Evolutionary conservation across 108 stramenopile genomes (phyloP).

Genomic region (Stephanodiscus minutulus): DNA sequence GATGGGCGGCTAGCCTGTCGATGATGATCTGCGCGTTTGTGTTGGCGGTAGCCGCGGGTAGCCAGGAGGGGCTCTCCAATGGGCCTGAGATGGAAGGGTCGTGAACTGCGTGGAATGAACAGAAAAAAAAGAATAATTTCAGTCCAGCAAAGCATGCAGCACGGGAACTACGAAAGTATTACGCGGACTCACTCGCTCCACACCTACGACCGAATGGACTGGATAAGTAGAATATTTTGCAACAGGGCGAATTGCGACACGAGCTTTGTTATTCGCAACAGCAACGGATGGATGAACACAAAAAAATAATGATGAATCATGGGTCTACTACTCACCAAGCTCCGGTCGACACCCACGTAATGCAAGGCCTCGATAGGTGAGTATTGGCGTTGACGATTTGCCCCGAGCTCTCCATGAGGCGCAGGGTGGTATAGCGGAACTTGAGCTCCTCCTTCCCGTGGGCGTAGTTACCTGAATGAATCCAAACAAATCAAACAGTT

Average conservation of each 20-base stretch:
- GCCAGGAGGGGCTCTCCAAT: constrained; percentile 25
- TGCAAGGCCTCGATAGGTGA: constrained; percentile 20
- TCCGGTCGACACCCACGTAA: constrained; percentile 29
- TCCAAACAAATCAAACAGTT: too few relatives aligned
- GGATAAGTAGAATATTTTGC: neutral
- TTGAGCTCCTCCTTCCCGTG: constrained; percentile 37
- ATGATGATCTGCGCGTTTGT: constrained; percentile 42
- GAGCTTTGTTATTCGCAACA: neutral
- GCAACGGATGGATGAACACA: neutral
- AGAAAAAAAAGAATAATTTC: neutral
- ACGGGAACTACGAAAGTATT: neutral
- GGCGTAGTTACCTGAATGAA: constrained; percentile 19
- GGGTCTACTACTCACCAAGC: constrained; percentile 18
- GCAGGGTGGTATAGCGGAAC: constrained; percentile 32
- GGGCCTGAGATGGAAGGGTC: constrained; percentile 37
- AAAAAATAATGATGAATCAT: neutral
- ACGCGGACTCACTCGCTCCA: neutral
- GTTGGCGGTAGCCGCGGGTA: constrained; percentile 29
- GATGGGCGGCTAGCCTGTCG: constrained; percentile 20
- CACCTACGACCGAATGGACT: constrained; percentile 41
- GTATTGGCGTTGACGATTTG: constrained; percentile 43
- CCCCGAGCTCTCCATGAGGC: constrained; percentile 35
- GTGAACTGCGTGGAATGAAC: constrained; percentile 31
- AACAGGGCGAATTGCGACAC: neutral
- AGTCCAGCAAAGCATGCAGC: neutral